phyloP scores from a whole-genome alignment of 1,139 yeast genomes.

The Komagataea norvegica region DNA sequence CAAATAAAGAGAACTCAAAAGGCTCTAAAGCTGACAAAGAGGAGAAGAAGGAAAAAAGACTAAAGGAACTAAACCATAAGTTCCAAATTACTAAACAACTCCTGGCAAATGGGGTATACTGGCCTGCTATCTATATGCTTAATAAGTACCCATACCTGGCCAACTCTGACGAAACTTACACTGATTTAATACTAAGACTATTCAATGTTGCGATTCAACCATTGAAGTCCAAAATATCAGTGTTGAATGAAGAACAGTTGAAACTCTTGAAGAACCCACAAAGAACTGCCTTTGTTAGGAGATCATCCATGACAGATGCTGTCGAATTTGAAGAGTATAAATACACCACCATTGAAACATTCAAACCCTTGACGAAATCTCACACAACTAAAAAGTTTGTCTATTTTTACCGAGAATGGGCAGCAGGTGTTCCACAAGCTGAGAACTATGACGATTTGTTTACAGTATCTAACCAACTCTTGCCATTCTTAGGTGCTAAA shows the following conservation, averaged over 20 bases:
- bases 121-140: constrained; percentile 60
- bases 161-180: constrained; percentile 48
- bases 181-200: constrained; percentile 45
- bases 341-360: constrained; percentile 15
- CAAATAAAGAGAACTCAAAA: constrained; percentile 12
- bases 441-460: constrained; percentile 42
- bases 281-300: constrained; percentile 24
- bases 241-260: constrained; percentile 11
- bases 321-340: constrained; percentile 31
- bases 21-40: constrained; percentile 5
- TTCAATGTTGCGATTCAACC: constrained; percentile 49
- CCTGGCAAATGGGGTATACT: constrained; percentile 57
- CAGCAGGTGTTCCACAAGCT: constrained; percentile 35
- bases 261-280: constrained; percentile 24
- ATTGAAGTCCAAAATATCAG: constrained; percentile 32
- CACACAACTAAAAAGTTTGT: constrained; percentile 33
- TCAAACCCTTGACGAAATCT: constrained; percentile 18
- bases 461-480: constrained; percentile 40
- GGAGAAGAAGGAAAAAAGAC: constrained; percentile 14
- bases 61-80: constrained; percentile 15
- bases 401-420: constrained; percentile 56
- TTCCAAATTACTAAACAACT: constrained; percentile 46
- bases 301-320: constrained; percentile 31
- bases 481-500: constrained; percentile 54
- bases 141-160: constrained; percentile 61